phyloP scores from a whole-genome alignment of 2,329 filamentous ascomycete species.

The Curvularia lunata region DNA sequence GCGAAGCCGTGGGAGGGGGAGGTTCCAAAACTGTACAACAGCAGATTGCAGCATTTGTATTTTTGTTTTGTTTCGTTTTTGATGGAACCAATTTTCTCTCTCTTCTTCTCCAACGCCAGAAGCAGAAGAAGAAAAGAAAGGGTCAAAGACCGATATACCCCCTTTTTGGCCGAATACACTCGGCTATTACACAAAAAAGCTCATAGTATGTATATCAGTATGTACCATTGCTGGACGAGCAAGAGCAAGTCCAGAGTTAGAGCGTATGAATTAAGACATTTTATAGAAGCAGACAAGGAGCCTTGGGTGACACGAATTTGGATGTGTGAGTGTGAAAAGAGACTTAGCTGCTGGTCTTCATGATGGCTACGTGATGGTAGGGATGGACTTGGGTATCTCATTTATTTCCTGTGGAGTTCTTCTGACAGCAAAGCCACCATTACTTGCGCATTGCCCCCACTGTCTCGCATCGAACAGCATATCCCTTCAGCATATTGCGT shows the following conservation, averaged over 20 bases:
- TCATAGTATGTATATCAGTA: slow-evolving; percentile 15
- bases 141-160: slow-evolving; percentile 23
- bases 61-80: neutral
- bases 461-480: neutral
- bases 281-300: neutral
- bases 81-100: neutral
- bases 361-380: neutral
- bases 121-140: neutral
- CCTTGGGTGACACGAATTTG: neutral
- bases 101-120: neutral
- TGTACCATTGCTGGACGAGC: slow-evolving; percentile 12
- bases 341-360: neutral
- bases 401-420: slow-evolving; percentile 8
- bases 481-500: neutral
- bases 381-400: slow-evolving; percentile 13
- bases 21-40: slow-evolving; percentile 12
- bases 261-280: slow-evolving; percentile 18
- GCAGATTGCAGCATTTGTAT: slow-evolving; percentile 10
- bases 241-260: slow-evolving; percentile 25
- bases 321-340: neutral
- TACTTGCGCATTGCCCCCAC: neutral
- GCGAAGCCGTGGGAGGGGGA: slow-evolving; percentile 3
- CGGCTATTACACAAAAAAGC: slow-evolving; percentile 9
- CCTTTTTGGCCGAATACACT: slow-evolving; percentile 9
- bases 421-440: neutral